Evolutionary conservation across 495 filamentous ascomycete genomes (phyloP).

Genomic region (Bacidia gigantensis): DNA sequence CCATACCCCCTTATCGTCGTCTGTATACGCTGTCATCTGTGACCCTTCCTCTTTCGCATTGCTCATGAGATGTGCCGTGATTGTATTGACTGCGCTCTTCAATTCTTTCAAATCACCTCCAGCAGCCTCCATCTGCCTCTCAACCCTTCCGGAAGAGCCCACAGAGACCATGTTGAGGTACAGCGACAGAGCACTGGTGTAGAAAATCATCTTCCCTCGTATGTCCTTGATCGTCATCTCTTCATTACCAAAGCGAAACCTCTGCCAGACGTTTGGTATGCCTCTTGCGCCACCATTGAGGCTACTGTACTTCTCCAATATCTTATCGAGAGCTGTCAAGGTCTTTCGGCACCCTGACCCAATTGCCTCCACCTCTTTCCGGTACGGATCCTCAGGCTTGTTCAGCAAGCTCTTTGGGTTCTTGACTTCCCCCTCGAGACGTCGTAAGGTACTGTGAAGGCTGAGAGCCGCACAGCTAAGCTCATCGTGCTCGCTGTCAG

Average conservation of each 20-base stretch:
- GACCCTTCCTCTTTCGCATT: constrained; percentile 16
- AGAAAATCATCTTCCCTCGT: neutral
- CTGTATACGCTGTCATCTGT: constrained; percentile 23
- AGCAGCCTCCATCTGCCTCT: constrained; percentile 12
- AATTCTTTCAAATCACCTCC: constrained; percentile 11
- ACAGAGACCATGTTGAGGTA: constrained; percentile 12
- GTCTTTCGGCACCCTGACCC: constrained; percentile 1
- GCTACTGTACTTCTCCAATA: constrained; percentile 8
- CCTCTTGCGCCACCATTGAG: constrained; percentile 7
- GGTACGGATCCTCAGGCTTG: neutral
- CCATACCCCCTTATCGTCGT: constrained; percentile 39
- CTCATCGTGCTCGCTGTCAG: constrained; percentile 21
- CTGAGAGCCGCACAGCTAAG: constrained; percentile 25
- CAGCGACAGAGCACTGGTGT: constrained; percentile 9
- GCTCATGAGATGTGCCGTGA: constrained; percentile 31
- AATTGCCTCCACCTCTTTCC: constrained; percentile 1
- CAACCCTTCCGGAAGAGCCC: constrained; percentile 8
- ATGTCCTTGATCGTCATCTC: constrained; percentile 6
- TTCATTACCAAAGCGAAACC: constrained; percentile 8
- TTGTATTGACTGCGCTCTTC: constrained; percentile 12
- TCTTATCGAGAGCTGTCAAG: constrained; percentile 4
- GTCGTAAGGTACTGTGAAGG: constrained; percentile 33
- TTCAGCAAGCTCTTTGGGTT: neutral
- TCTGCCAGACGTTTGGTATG: constrained; percentile 6
- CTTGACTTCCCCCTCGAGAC: constrained; percentile 26